Conservation (phyloP, 805 yeast species). For the Metschnikowia lachancei region DNA sequence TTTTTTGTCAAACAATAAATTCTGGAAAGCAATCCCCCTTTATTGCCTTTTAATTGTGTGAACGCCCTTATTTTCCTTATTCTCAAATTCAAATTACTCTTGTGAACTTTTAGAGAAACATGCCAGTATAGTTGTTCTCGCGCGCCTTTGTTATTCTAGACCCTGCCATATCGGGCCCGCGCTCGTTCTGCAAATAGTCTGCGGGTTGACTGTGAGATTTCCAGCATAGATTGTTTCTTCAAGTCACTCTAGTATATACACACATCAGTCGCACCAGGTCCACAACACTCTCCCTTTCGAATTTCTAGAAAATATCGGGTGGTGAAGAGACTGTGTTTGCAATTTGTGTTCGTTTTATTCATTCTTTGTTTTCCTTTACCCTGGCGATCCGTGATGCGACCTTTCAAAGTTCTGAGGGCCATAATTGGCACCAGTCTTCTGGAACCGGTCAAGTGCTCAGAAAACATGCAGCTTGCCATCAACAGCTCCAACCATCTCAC, state of each 20-base stretch:
- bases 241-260: conserved; percentile 1
- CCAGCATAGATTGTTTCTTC: conserved; percentile 1
- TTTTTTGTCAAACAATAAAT: no score
- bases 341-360: neutral
- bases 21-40: no score
- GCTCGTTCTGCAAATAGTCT: conserved; percentile 5
- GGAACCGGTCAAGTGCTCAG: conserved; percentile 37
- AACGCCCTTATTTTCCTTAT: no score
- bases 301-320: neutral
- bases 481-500: conserved; percentile 34
- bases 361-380: neutral
- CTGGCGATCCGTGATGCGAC: neutral
- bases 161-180: neutral
- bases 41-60: no score
- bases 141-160: conserved; percentile 7
- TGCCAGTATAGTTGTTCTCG: neutral
- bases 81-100: no score
- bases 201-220: conserved; percentile 1
- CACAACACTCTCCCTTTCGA: conserved; percentile 2
- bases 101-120: no score
- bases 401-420: conserved; percentile 15
- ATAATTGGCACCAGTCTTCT: conserved; percentile 15
- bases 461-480: conserved; percentile 36
- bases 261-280: conserved; percentile 5
- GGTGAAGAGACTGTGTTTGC: neutral